Evolutionary conservation across 2,329 filamentous ascomycete genomes (phyloP).

Genomic region (Lasiodiplodia sp.): DNA sequence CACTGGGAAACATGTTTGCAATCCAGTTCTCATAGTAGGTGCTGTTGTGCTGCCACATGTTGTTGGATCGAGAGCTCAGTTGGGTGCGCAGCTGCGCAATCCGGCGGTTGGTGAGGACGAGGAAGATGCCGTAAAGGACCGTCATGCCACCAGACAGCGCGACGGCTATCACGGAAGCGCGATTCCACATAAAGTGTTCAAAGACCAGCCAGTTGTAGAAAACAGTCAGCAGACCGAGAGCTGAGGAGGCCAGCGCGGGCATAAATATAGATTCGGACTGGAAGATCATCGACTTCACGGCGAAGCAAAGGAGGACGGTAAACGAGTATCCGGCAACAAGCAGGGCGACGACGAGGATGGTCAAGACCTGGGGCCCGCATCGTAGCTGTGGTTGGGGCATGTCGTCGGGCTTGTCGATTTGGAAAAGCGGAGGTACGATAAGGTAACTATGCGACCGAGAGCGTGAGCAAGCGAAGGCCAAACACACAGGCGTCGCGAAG

Average conservation of each 20-base stretch:
- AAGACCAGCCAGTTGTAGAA: conserved; percentile 57
- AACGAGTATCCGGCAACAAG: conserved; percentile 58
- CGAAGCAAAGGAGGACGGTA: conserved; percentile 56
- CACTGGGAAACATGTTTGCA: conserved; percentile 56
- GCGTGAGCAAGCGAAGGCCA: conserved; percentile 32
- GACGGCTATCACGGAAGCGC: conserved; percentile 53
- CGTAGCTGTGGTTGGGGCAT: conserved; percentile 43
- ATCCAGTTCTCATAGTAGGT: conserved; percentile 55
- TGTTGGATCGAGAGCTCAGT: conserved; percentile 34
- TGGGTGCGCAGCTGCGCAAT: conserved; percentile 43
- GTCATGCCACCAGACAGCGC: conserved; percentile 50
- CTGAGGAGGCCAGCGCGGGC: conserved; percentile 53
- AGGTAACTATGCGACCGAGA: conserved; percentile 50
- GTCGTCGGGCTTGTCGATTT: conserved; percentile 33
- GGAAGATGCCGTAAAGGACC: conserved; percentile 51
- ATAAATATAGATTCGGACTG: conserved; percentile 58
- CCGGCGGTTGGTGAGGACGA: conserved; percentile 52
- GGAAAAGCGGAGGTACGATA: conserved; percentile 57
- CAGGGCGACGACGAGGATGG: conserved; percentile 56
- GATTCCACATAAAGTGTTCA: conserved; percentile 51
- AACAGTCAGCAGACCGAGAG: conserved; percentile 56
- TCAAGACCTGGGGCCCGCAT: conserved; percentile 49
- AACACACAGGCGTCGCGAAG: background rate
- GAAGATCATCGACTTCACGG: conserved; percentile 55
- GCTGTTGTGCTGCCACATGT: conserved; percentile 44